Evolutionary conservation across 2,329 filamentous ascomycete genomes (phyloP).

Genomic region (Cercospora sp.): DNA sequence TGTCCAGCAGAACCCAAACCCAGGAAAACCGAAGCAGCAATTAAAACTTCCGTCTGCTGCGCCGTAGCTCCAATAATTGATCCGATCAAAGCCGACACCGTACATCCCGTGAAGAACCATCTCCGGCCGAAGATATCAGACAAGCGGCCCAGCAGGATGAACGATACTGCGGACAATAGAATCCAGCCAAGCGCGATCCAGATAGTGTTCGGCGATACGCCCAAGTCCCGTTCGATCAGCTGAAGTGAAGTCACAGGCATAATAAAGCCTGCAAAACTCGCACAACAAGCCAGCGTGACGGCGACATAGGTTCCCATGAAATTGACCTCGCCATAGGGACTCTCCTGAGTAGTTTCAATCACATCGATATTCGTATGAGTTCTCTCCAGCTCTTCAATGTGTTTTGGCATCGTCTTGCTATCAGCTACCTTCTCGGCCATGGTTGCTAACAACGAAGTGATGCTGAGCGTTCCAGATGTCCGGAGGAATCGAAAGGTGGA

Average conservation of each 20-base stretch:
- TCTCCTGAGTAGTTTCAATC: not conserved
- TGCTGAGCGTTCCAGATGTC: not conserved
- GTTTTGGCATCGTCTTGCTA: not conserved
- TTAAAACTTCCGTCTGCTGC: not conserved
- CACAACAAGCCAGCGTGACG: not conserved
- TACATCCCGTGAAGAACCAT: not conserved
- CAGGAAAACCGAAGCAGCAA: not conserved
- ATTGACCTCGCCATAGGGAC: conserved; percentile 1
- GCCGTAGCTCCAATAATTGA: not conserved
- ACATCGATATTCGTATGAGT: not conserved
- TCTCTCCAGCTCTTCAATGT: not conserved
- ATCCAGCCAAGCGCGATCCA: not conserved
- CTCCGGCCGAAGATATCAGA: not conserved
- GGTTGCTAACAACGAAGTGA: not conserved
- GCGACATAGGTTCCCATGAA: not conserved
- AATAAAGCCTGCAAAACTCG: not conserved
- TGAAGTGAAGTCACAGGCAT: not conserved
- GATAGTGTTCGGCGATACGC: not conserved
- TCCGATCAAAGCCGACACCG: not conserved
- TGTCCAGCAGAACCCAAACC: not conserved
- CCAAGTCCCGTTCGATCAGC: not conserved
- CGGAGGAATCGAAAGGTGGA: not conserved
- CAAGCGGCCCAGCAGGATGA: not conserved
- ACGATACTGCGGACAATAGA: not conserved
- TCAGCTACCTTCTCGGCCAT: not conserved